Percentiles rank a stretch among this genome's conserved stretches.
These are phyloP conservation scores for Aspergillus diversus DNA, from an alignment of 495 filamentous ascomycete species.

Conservation along the genomic window DNA sequence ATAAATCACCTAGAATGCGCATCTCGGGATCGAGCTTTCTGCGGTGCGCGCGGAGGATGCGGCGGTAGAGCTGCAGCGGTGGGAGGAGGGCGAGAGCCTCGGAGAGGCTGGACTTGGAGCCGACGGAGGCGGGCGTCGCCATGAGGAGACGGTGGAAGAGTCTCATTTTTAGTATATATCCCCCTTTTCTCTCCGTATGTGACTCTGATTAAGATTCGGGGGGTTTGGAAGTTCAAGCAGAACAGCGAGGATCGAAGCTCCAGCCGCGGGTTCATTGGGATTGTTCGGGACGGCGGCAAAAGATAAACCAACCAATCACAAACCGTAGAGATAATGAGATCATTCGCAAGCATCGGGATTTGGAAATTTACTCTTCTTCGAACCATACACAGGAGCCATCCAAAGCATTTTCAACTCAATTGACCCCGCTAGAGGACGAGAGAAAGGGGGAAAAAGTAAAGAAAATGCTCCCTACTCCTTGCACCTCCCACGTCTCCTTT, in stretches of 20 bases:
- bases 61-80: constrained; percentile 86
- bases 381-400: neutral
- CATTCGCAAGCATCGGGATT: neutral
- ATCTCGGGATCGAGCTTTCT: constrained; percentile 71
- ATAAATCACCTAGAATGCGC: constrained; percentile 85
- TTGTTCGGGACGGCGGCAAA: neutral
- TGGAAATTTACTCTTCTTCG: neutral
- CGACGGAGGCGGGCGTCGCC: constrained; percentile 50
- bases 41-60: constrained; percentile 83
- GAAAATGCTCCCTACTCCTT: constrained; percentile 86
- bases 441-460: constrained; percentile 2
- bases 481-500: constrained; percentile 86
- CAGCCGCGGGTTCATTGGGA: neutral
- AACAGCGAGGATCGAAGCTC: neutral
- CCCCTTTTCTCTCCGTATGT: neutral
- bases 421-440: neutral
- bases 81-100: constrained; percentile 80
- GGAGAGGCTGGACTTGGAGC: constrained; percentile 54
- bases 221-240: too few species aligned
- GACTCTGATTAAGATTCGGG: neutral
- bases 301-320: neutral
- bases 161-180: constrained; percentile 19
- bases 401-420: neutral
- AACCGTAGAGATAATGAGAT: neutral
- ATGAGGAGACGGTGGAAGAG: constrained; percentile 30